phyloP scores from a whole-genome alignment of 345 rosid species.

The Salix exigua region DNA sequence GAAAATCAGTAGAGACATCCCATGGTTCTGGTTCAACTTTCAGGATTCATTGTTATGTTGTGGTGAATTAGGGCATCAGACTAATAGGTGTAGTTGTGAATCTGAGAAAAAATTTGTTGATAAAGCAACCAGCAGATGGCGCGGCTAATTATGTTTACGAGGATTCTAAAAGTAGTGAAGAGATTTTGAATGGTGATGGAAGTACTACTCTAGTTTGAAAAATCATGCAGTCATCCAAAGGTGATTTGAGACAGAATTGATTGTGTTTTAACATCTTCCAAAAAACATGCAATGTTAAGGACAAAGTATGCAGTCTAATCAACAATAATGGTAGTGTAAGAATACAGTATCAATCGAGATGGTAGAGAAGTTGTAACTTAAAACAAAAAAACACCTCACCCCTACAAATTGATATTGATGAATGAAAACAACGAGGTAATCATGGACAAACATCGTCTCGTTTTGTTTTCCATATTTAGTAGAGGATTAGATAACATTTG shows the following conservation, averaged over 20 bases:
- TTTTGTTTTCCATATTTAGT: not conserved
- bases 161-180: not conserved
- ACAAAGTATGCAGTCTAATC: not conserved
- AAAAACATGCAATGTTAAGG: not conserved
- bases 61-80: not conserved
- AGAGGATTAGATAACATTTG: too few relatives aligned
- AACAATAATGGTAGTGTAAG: not conserved
- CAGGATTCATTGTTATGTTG: not conserved
- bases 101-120: too few relatives aligned
- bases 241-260: not conserved
- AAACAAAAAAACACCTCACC: not conserved
- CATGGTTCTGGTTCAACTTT: not conserved
- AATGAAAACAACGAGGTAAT: not conserved
- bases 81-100: not conserved
- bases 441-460: not conserved
- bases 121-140: too few relatives aligned
- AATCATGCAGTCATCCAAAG: not conserved
- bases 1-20: too few relatives aligned
- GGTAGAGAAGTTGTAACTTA: not conserved
- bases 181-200: not conserved
- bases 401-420: not conserved
- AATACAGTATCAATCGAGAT: not conserved
- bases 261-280: not conserved
- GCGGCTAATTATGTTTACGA: not conserved
- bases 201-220: not conserved